These are phyloP conservation scores for Rosellinia necatrix DNA, from an alignment of 2,329 filamentous ascomycete species.

Conservation along the genomic window DNA sequence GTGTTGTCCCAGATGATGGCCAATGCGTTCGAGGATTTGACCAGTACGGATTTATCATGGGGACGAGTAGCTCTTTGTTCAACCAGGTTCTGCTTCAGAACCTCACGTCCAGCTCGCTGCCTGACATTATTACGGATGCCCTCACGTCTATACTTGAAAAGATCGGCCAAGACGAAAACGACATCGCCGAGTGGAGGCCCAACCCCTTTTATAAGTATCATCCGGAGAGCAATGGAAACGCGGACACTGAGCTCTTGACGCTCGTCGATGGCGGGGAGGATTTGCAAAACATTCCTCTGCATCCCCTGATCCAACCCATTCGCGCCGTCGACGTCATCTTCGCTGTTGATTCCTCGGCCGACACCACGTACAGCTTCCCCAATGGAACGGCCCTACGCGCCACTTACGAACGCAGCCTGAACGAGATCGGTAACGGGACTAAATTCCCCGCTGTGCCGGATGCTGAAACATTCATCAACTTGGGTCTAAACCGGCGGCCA, in stretches of 20 bases:
- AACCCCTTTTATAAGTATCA: slow-evolving; percentile 77
- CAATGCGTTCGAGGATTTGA: slow-evolving; percentile 80
- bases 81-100: slow-evolving; percentile 75
- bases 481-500: slow-evolving; percentile 73
- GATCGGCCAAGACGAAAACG: slow-evolving; percentile 65
- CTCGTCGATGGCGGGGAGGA: slow-evolving; percentile 82
- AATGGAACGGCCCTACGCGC: slow-evolving; percentile 77
- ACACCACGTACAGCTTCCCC: slow-evolving; percentile 71
- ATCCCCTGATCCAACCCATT: slow-evolving; percentile 75
- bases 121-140: slow-evolving; percentile 55
- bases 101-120: slow-evolving; percentile 52
- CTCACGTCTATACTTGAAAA: slow-evolving; percentile 56
- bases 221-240: slow-evolving; percentile 61
- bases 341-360: slow-evolving; percentile 77
- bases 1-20: slow-evolving; percentile 58
- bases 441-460: slow-evolving; percentile 75
- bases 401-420: slow-evolving; percentile 70
- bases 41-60: slow-evolving; percentile 82
- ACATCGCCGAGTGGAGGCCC: slow-evolving; percentile 74
- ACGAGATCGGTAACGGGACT: slow-evolving; percentile 64
- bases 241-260: slow-evolving; percentile 59
- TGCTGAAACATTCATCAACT: slow-evolving; percentile 76
- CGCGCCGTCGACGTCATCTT: slow-evolving; percentile 80
- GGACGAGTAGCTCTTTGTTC: slow-evolving; percentile 83
- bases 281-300: slow-evolving; percentile 76